Evolutionary conservation across 805 yeast genomes (phyloP).

Genomic region (Candida koratica): DNA sequence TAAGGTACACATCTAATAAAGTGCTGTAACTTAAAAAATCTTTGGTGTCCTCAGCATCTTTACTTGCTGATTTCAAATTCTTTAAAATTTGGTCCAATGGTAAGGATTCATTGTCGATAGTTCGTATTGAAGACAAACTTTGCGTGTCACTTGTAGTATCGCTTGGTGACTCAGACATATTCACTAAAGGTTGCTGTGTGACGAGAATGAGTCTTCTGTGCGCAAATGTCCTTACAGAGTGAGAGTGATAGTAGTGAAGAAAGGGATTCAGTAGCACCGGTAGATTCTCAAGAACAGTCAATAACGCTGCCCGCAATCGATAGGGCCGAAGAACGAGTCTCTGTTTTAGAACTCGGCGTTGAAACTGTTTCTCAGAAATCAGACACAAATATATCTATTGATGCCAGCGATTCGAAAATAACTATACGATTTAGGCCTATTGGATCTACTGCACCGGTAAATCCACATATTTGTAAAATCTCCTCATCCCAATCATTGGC

Average conservation of each 20-base stretch:
- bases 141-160: slow-evolving; percentile 19
- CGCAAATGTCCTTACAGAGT: slow-evolving; percentile 10
- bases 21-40: slow-evolving; percentile 76
- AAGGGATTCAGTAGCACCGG: not conserved
- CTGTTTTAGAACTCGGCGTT: not conserved
- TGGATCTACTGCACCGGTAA: slow-evolving; percentile 51
- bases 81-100: slow-evolving; percentile 25
- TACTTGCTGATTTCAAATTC: slow-evolving; percentile 27
- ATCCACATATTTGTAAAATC: slow-evolving; percentile 49
- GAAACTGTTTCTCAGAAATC: not conserved
- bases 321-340: not conserved
- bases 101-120: slow-evolving; percentile 19
- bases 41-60: slow-evolving; percentile 39
- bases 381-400: not conserved
- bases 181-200: too few species aligned
- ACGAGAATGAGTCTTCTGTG: too few species aligned
- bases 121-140: slow-evolving; percentile 16
- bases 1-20: slow-evolving; percentile 56
- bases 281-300: not conserved
- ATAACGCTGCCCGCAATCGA: not conserved
- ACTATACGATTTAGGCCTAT: slow-evolving; percentile 56
- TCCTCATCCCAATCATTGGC: slow-evolving; percentile 45
- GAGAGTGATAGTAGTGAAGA: slow-evolving; percentile 9
- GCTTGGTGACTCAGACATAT: slow-evolving; percentile 14
- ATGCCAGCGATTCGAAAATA: slow-evolving; percentile 24